These are phyloP conservation scores for Globisporangium lucens DNA, from an alignment of 352 stramenopile genomes.

Conservation along the genomic window DNA sequence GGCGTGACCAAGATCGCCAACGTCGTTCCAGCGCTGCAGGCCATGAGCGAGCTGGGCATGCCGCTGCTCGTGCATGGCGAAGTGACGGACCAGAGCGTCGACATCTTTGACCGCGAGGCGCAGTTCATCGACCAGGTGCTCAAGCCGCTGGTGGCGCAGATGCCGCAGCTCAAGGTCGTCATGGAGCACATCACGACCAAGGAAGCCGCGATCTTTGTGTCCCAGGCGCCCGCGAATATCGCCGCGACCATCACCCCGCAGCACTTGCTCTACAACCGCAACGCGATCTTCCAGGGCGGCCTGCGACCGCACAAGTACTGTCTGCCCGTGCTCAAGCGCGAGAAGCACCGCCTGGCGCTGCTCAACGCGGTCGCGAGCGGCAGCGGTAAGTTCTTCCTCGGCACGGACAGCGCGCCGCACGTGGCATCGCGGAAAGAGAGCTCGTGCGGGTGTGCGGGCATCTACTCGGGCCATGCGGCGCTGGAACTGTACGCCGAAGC, in stretches of 20 bases:
- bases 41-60: conserved; percentile 85
- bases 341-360: conserved; percentile 91
- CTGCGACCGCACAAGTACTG: conserved; percentile 99
- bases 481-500: conserved; percentile 97
- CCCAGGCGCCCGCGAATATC: conserved; percentile 85
- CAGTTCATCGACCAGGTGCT: conserved; percentile 96
- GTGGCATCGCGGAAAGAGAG: conserved; percentile 90
- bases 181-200: conserved; percentile 99
- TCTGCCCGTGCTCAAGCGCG: conserved; percentile 98
- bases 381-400: conserved; percentile 97
- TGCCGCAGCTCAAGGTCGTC: conserved; percentile 96
- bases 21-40: conserved; percentile 82
- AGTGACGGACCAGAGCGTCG: conserved; percentile 91
- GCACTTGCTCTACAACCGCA: conserved; percentile 99
- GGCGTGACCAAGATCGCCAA: conserved; percentile 97
- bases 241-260: conserved; percentile 98
- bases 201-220: conserved; percentile 95
- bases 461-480: conserved; percentile 96
- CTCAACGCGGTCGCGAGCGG: conserved; percentile 89
- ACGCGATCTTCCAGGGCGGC: conserved; percentile 91
- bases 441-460: conserved; percentile 91
- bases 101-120: conserved; percentile 98
- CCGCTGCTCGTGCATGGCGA: conserved; percentile 96
- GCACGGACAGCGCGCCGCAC: conserved; percentile 98
- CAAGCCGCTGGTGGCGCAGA: conserved; percentile 90